Percentiles rank a stretch among this genome's conserved stretches.
phyloP scores from a whole-genome alignment of 2,329 filamentous ascomycete species.

The Aspergillus bombycis region DNA sequence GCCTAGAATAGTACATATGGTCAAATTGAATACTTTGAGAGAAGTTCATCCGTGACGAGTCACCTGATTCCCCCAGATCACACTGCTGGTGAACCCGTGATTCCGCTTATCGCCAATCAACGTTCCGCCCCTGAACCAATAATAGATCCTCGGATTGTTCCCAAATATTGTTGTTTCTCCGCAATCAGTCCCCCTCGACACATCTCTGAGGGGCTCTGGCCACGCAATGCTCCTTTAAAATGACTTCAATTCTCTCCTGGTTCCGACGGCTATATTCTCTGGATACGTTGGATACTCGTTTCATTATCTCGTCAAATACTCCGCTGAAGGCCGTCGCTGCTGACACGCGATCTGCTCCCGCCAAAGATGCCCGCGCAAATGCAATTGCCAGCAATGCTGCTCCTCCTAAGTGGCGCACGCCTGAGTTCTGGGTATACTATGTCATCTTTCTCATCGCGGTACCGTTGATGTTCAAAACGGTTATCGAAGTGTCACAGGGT shows the following conservation, averaged over 20 bases:
- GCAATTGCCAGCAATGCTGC: slow-evolving; percentile 52
- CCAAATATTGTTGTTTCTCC: slow-evolving; percentile 10
- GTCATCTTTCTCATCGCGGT: slow-evolving; percentile 67
- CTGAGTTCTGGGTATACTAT: slow-evolving; percentile 84
- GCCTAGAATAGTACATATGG: too few species aligned
- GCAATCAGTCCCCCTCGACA: slow-evolving; percentile 10
- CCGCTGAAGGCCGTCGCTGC: slow-evolving; percentile 64
- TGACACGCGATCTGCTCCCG: slow-evolving; percentile 50
- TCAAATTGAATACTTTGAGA: too few species aligned
- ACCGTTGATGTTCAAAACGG: slow-evolving; percentile 89
- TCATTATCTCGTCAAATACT: slow-evolving; percentile 70
- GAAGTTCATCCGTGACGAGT: not conserved
- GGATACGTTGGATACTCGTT: slow-evolving; percentile 71
- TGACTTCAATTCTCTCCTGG: slow-evolving; percentile 51
- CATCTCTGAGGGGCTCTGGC: slow-evolving; percentile 17
- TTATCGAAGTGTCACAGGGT: slow-evolving; percentile 84
- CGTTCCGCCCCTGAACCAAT: slow-evolving; percentile 25
- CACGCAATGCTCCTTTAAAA: slow-evolving; percentile 40
- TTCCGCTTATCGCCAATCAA: not conserved
- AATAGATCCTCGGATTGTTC: slow-evolving; percentile 9
- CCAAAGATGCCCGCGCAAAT: slow-evolving; percentile 41
- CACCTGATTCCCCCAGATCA: slow-evolving; percentile 1
- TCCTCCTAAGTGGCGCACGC: slow-evolving; percentile 79
- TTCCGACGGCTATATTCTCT: slow-evolving; percentile 63
- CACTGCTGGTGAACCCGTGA: not conserved